These are phyloP conservation scores for Ammopiptanthus mongolicus DNA, from an alignment of 306 rosid genomes.

Conservation along the genomic window DNA sequence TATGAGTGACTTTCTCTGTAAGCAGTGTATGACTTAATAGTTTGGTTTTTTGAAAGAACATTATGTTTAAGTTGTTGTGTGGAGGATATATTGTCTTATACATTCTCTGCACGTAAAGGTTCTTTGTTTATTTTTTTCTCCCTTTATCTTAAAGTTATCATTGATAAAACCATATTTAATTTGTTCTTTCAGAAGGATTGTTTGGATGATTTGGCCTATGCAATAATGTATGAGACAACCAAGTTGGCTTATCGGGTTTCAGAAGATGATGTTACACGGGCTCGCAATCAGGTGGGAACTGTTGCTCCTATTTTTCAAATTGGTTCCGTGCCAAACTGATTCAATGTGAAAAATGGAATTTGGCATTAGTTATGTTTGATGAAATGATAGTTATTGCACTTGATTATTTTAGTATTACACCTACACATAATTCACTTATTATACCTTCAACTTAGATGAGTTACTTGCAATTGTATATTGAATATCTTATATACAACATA, in stretches of 20 bases:
- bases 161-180: neutral
- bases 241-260: slow-evolving; percentile 77
- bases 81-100: neutral
- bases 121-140: neutral
- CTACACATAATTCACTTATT: neutral
- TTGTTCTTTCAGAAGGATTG: slow-evolving; percentile 53
- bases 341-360: neutral
- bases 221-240: slow-evolving; percentile 79
- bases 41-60: neutral
- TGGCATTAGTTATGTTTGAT: neutral
- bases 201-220: slow-evolving; percentile 76
- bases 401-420: neutral
- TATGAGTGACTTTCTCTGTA: neutral
- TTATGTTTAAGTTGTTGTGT: neutral
- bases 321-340: neutral
- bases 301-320: neutral
- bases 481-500: neutral
- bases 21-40: neutral
- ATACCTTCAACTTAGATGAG: neutral
- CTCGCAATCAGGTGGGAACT: slow-evolving; percentile 74
- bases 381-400: neutral
- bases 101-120: neutral
- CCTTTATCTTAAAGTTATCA: too few species aligned
- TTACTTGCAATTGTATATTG: neutral
- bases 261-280: slow-evolving; percentile 76